These are phyloP conservation scores for Omphalotus guepiniiformis DNA, from an alignment of 768 basidiomycete genomes.

Conservation along the genomic window DNA sequence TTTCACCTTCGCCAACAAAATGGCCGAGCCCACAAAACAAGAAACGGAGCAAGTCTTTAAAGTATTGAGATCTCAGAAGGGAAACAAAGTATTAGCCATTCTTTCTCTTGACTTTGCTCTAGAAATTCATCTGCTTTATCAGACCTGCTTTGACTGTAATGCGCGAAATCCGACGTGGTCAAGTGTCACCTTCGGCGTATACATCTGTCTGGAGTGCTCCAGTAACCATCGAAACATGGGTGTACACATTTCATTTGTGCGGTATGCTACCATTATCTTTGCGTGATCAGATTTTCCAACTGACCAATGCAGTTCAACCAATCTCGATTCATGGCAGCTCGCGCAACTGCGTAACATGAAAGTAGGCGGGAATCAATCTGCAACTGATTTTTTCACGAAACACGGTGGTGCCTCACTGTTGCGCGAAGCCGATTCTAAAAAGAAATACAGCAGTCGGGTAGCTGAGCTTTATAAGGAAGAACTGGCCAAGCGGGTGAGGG, in stretches of 20 bases:
- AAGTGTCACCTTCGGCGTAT: constrained; percentile 93
- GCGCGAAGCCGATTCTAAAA: constrained; percentile 73
- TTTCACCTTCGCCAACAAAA: constrained; percentile 21
- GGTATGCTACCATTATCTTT: constrained; percentile 45
- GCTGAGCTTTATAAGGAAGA: constrained; percentile 94
- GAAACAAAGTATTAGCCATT: constrained; percentile 61
- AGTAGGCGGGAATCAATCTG: constrained; percentile 86
- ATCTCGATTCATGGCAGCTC: constrained; percentile 92
- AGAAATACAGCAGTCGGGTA: constrained; percentile 81
- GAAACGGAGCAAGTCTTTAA: constrained; percentile 87
- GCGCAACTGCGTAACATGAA: constrained; percentile 93
- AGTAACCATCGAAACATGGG: constrained; percentile 94
- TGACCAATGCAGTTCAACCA: constrained; percentile 69
- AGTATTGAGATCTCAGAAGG: constrained; percentile 73
- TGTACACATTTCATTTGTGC: constrained; percentile 95
- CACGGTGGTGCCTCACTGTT: constrained; percentile 75
- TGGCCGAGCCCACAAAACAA: constrained; percentile 78
- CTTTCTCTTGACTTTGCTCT: not conserved
- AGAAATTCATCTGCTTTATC: constrained; percentile 4
- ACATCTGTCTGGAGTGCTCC: constrained; percentile 97
- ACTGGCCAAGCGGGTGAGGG: constrained; percentile 70
- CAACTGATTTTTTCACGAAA: constrained; percentile 85
- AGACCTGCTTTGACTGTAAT: constrained; percentile 93
- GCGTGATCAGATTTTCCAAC: not conserved
- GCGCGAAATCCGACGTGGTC: constrained; percentile 98